Conservation (phyloP, 176 grass and related monocot genomes). For the Rhipidocladum racemiflorum region DNA sequence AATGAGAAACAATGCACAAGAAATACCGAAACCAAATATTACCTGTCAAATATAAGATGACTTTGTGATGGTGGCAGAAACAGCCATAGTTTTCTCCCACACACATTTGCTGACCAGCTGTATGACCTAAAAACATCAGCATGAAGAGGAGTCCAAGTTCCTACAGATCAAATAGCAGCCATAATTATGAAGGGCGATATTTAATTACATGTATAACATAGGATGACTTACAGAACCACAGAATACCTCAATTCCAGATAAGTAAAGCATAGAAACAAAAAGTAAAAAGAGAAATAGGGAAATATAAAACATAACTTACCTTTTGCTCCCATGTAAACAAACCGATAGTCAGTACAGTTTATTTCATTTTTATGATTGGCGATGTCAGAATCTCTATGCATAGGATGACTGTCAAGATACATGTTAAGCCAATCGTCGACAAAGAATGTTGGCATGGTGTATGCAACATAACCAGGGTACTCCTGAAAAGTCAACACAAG, state of each 20-base stretch:
- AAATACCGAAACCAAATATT: conserved; percentile 6
- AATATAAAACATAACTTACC: conserved; percentile 39
- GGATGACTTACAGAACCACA: background rate
- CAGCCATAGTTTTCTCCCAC: conserved; percentile 82
- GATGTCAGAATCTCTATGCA: conserved; percentile 92
- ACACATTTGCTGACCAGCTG: conserved; percentile 97
- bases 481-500: conserved; percentile 58
- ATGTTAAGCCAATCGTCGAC: conserved; percentile 92
- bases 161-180: conserved; percentile 39
- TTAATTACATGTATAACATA: background rate
- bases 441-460: conserved; percentile 75
- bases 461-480: conserved; percentile 83
- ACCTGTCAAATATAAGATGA: conserved; percentile 78
- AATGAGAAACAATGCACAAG: background rate
- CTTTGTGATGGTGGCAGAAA: conserved; percentile 79
- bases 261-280: background rate
- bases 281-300: background rate
- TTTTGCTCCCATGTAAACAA: conserved; percentile 96
- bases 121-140: conserved; percentile 98
- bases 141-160: conserved; percentile 94
- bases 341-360: conserved; percentile 93
- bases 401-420: conserved; percentile 83
- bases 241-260: conserved; percentile 2
- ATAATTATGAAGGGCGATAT: conserved; percentile 15
- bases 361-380: conserved; percentile 80